These are phyloP conservation scores for Papiliotrema laurentii DNA, from an alignment of 1,284 basidiomycete genomes.

Conservation along the genomic window DNA sequence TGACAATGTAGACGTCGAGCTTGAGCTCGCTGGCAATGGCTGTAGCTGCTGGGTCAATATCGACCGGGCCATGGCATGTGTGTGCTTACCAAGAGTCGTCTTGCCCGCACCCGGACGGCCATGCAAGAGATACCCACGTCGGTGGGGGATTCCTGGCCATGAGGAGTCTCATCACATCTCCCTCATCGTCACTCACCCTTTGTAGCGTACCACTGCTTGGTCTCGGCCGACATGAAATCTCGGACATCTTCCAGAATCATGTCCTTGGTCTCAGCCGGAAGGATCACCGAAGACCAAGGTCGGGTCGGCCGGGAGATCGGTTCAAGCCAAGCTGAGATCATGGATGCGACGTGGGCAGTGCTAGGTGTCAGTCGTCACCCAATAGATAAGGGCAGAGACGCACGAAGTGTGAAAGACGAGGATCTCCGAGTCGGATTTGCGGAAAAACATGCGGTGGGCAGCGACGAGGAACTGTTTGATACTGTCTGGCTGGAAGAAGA, in stretches of 20 bases:
- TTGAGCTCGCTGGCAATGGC: constrained; percentile 25
- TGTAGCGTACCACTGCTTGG: constrained; percentile 25
- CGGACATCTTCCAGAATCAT: constrained; percentile 19
- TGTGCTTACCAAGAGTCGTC: constrained; percentile 22
- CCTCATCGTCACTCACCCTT: constrained; percentile 24
- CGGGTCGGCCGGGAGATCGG: constrained; percentile 22
- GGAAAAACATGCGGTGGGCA: constrained; percentile 17
- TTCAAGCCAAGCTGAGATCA: constrained; percentile 15
- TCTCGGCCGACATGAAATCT: constrained; percentile 23
- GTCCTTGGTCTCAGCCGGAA: constrained; percentile 22
- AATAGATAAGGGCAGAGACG: background rate
- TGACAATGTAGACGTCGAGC: constrained; percentile 29
- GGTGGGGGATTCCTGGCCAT: constrained; percentile 23
- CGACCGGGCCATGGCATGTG: background rate
- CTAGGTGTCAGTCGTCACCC: background rate
- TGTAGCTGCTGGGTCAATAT: constrained; percentile 12
- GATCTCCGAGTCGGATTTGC: constrained; percentile 21
- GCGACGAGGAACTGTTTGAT: constrained; percentile 21
- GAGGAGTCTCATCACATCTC: too few species aligned
- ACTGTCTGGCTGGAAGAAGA: constrained; percentile 12
- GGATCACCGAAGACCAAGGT: constrained; percentile 29
- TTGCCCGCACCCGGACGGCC: constrained; percentile 32
- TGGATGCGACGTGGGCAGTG: constrained; percentile 10
- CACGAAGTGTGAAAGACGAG: constrained; percentile 28
- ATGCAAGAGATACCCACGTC: constrained; percentile 28